A percentile compares a stretch with the other conserved stretches of the same genome.
These are phyloP conservation scores for Termitomyces heimii DNA, from an alignment of 768 basidiomycete species.

Conservation along the genomic window DNA sequence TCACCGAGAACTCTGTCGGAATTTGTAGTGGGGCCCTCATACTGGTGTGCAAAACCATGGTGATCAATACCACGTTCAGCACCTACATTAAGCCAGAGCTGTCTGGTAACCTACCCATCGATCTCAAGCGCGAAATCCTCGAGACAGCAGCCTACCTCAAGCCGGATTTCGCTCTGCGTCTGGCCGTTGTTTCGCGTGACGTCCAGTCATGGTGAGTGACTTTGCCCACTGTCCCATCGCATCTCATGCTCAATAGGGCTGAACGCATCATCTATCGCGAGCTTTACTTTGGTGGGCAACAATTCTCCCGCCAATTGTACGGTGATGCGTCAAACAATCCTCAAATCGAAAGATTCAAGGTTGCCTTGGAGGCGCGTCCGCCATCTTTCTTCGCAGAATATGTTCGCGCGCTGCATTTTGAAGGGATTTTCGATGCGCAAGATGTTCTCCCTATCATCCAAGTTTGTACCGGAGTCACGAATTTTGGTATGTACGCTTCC, in stretches of 20 bases:
- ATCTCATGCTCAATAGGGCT: conserved; percentile 6
- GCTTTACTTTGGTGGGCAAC: conserved; percentile 12
- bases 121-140: conserved; percentile 16
- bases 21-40: not conserved
- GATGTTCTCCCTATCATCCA: conserved; percentile 5
- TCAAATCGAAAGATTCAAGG: conserved; percentile 3
- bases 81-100: conserved; percentile 8
- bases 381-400: conserved; percentile 11
- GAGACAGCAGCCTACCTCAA: conserved; percentile 10
- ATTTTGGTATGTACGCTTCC: conserved; percentile 12
- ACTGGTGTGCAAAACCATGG: not conserved
- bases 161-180: conserved; percentile 6
- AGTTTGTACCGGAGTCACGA: conserved; percentile 10
- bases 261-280: conserved; percentile 16
- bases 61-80: conserved; percentile 10
- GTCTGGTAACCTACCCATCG: conserved; percentile 7
- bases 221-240: too few relatives aligned
- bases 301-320: not conserved
- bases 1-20: not conserved
- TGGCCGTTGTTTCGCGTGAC: conserved; percentile 13
- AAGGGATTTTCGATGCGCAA: not conserved
- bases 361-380: conserved; percentile 7
- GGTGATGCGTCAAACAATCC: not conserved
- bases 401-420: conserved; percentile 7
- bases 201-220: conserved; percentile 12